These are phyloP conservation scores for Pouteria glomerata DNA, from an alignment of 148 eudicot species.

Conservation along the genomic window DNA sequence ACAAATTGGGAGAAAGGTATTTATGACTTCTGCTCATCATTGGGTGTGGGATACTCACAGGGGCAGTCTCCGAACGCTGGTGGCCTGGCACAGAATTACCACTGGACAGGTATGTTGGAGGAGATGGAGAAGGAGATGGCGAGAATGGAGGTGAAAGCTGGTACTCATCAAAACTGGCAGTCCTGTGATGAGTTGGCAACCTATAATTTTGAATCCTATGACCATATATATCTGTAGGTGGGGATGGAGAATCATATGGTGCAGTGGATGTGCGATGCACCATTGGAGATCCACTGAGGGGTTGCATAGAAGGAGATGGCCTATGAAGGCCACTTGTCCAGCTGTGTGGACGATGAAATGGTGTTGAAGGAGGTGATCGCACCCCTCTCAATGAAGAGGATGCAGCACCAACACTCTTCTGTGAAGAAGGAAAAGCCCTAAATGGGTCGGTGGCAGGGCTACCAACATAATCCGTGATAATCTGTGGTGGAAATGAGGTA, in stretches of 20 bases:
- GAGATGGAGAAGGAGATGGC: constrained; percentile 75
- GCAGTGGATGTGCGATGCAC: constrained; percentile 30
- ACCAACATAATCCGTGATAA: constrained; percentile 90
- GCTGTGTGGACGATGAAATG: constrained; percentile 81
- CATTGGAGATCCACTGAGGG: constrained; percentile 54
- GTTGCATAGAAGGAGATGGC: constrained; percentile 33
- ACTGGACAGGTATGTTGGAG: constrained; percentile 49
- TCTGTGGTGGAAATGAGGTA: constrained; percentile 66
- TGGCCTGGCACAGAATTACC: constrained; percentile 51
- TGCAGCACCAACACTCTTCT: constrained; percentile 33
- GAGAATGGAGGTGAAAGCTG: constrained; percentile 92
- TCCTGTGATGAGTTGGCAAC: constrained; percentile 35
- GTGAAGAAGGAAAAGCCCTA: constrained; percentile 64
- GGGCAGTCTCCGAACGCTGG: constrained; percentile 64
- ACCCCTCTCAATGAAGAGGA: constrained; percentile 49
- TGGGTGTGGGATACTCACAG: constrained; percentile 81
- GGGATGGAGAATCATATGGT: constrained; percentile 41
- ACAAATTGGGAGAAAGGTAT: constrained; percentile 81
- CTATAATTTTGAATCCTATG: constrained; percentile 51
- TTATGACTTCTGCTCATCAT: constrained; percentile 68
- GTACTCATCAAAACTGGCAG: constrained; percentile 54
- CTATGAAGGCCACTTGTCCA: constrained; percentile 76
- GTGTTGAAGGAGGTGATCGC: constrained; percentile 37
- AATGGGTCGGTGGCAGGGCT: constrained; percentile 88
- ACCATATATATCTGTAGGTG: constrained; percentile 45